phyloP scores from a whole-genome alignment of 73 alveolate genomes.

The Loxodes magnus region DNA sequence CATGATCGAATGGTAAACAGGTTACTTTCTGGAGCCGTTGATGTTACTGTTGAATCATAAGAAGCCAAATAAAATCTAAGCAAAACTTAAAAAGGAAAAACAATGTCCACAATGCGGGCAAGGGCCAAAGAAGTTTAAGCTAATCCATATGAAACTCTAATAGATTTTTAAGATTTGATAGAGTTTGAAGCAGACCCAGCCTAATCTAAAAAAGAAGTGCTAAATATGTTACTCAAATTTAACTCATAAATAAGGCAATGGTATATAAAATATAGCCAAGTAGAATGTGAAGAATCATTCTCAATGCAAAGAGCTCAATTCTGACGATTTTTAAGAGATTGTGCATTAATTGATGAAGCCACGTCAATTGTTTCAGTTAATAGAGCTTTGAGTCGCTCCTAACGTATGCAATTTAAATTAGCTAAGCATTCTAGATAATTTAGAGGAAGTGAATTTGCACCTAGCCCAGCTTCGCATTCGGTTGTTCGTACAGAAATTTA shows the following conservation, averaged over 20 bases:
- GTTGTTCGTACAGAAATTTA: neutral
- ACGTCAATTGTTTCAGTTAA: slow-evolving; percentile 70
- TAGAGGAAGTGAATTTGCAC: neutral
- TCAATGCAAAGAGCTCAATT: slow-evolving; percentile 67
- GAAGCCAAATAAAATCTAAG: slow-evolving; percentile 16
- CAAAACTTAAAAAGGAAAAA: slow-evolving; percentile 14
- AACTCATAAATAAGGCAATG: slow-evolving; percentile 72
- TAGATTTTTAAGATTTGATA: slow-evolving; percentile 81
- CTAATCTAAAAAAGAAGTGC: slow-evolving; percentile 68
- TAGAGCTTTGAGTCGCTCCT: slow-evolving; percentile 72
- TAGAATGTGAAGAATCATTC: slow-evolving; percentile 41
- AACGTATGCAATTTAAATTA: slow-evolving; percentile 48
- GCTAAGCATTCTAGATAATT: slow-evolving; percentile 8
- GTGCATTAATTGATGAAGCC: slow-evolving; percentile 63
- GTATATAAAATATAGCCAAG: slow-evolving; percentile 65
- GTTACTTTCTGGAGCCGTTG: slow-evolving; percentile 48
- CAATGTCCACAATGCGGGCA: neutral
- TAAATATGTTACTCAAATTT: slow-evolving; percentile 73
- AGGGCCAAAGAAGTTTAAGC: slow-evolving; percentile 36
- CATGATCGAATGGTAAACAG: slow-evolving; percentile 92
- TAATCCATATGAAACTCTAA: slow-evolving; percentile 83
- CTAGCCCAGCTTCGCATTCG: neutral
- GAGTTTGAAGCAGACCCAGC: slow-evolving; percentile 67
- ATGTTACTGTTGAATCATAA: slow-evolving; percentile 26
- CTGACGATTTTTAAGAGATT: slow-evolving; percentile 87